These are phyloP conservation scores for Tylopilus cervinicoccineus DNA, from an alignment of 768 basidiomycete species.

Conservation along the genomic window DNA sequence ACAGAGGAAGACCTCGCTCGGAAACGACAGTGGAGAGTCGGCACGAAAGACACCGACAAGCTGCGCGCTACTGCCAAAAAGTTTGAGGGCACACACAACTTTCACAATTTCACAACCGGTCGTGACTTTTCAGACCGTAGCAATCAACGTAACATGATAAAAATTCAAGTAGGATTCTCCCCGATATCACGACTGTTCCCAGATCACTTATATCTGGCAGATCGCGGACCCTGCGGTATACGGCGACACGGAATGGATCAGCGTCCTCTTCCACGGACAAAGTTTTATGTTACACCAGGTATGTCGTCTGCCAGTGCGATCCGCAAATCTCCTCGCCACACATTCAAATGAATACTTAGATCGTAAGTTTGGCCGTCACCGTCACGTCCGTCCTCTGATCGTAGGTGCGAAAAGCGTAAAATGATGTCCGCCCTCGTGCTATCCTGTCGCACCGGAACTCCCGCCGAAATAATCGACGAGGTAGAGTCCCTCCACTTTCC, in stretches of 20 bases:
- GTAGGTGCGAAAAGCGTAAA: slow-evolving; percentile 64
- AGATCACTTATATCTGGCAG: slow-evolving; percentile 33
- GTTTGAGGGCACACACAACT: slow-evolving; percentile 92
- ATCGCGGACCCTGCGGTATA: slow-evolving; percentile 84
- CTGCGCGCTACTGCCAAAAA: slow-evolving; percentile 55
- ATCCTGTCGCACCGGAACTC: slow-evolving; percentile 69
- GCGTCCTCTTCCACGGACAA: slow-evolving; percentile 91
- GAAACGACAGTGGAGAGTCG: slow-evolving; percentile 70
- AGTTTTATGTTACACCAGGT: slow-evolving; percentile 99
- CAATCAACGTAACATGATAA: slow-evolving; percentile 84
- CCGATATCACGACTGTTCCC: neutral
- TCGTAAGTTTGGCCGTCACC: slow-evolving; percentile 21
- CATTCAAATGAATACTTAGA: slow-evolving; percentile 23
- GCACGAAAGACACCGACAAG: slow-evolving; percentile 46
- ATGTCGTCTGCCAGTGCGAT: slow-evolving; percentile 30
- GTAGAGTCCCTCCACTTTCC: slow-evolving; percentile 31
- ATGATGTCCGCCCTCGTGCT: slow-evolving; percentile 92
- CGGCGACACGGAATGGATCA: slow-evolving; percentile 92
- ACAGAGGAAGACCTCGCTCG: slow-evolving; percentile 57
- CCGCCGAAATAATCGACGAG: slow-evolving; percentile 70
- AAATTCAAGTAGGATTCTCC: slow-evolving; percentile 56
- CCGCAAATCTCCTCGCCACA: slow-evolving; percentile 13
- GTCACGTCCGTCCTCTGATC: slow-evolving; percentile 7
- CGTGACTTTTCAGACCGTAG: slow-evolving; percentile 81
- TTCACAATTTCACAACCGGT: slow-evolving; percentile 94